These are phyloP conservation scores for Suhomyces sp. DNA, from an alignment of 805 yeast species.

Conservation along the genomic window DNA sequence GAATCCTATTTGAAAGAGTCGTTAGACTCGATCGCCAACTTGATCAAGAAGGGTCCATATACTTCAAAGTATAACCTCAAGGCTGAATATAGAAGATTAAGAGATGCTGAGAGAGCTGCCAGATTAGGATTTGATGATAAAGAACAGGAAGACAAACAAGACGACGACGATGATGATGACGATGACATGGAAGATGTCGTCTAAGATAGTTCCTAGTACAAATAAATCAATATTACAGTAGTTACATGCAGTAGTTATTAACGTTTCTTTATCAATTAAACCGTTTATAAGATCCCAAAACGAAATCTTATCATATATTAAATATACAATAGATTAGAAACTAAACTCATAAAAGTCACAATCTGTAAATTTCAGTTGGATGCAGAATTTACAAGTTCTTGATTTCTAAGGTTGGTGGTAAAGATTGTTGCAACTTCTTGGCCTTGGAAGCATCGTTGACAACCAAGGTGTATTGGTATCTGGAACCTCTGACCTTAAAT, in stretches of 20 bases:
- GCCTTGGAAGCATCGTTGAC: conserved; percentile 96
- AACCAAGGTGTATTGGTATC: conserved; percentile 89
- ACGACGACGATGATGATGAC: conserved; percentile 64
- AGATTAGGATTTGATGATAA: conserved; percentile 51
- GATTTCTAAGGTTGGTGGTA: conserved; percentile 89
- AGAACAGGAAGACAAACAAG: conserved; percentile 38
- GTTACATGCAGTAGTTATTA: background rate
- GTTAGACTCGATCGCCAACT: conserved; percentile 80
- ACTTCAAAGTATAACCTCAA: conserved; percentile 87
- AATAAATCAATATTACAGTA: background rate
- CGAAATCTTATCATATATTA: conserved; percentile 8
- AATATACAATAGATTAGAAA: conserved; percentile 10
- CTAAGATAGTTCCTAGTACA: conserved; percentile 14
- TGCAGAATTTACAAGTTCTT: conserved; percentile 40
- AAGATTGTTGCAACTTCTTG: conserved; percentile 93
- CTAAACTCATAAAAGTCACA: conserved; percentile 6
- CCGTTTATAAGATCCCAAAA: conserved; percentile 5
- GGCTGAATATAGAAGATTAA: conserved; percentile 80
- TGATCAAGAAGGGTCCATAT: conserved; percentile 94
- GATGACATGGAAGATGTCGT: conserved; percentile 79
- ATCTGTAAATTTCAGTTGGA: background rate
- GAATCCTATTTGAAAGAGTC: conserved; percentile 90
- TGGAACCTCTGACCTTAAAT: conserved; percentile 98
- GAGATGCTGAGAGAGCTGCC: conserved; percentile 74
- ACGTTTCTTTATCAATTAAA: conserved; percentile 1